Base-by-base conservation (phyloP, 2,329 filamentous ascomycete species). In the Diplodia intermedia region DNA sequence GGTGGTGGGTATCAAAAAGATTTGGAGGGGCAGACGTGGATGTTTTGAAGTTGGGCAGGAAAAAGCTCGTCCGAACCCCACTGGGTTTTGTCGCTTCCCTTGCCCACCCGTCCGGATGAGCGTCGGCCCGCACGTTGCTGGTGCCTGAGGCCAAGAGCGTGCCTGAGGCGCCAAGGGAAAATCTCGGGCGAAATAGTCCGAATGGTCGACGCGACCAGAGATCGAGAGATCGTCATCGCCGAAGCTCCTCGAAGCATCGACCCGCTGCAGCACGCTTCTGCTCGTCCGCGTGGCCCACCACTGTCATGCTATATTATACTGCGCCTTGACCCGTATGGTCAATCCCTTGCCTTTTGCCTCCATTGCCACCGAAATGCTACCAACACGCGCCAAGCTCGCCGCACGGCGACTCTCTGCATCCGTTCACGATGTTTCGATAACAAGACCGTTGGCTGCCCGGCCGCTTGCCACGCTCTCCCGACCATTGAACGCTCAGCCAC, bases 321-420 rank as follows among this genome's bases (percentile, higher is more conserved):
- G 31, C 43, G 29, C 50, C n/a, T 47, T 52, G 60, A 38, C 31
- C 60, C 43, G 7, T n/a, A 52, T 20, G 26, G 55, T 50, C 53
- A 53, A 31, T 53, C 31, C 14, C 43, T 6, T 36, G 14, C 14
- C 12, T 55, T 43, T 43, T 47, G 60, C 40, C 52, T n/a, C 26
- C 29, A 38, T 20, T 31, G 20, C 57, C 14, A 74, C 55, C 40
- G 65, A 49, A 68, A 80, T 81, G 79, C 74, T 80, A 63, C 75
- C 75, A 18, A 74, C 71, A 66, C 77, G 74, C 78, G 72, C 75
- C 57, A 75, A 76, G 68, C 67, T 77, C 62, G 75, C 76, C 69
- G 72, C 74, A 67, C 77, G 76, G 75, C 79, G 76, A 71, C 72
- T 79, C 62, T 68, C 75, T 20, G 52, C 70, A 4, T 20, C 66